A percentile compares a stretch with the other conserved stretches of the same genome.
These are phyloP conservation scores for Nephromyces sp. DNA, from an alignment of 169 alveolate genomes.

Conservation along the genomic window DNA sequence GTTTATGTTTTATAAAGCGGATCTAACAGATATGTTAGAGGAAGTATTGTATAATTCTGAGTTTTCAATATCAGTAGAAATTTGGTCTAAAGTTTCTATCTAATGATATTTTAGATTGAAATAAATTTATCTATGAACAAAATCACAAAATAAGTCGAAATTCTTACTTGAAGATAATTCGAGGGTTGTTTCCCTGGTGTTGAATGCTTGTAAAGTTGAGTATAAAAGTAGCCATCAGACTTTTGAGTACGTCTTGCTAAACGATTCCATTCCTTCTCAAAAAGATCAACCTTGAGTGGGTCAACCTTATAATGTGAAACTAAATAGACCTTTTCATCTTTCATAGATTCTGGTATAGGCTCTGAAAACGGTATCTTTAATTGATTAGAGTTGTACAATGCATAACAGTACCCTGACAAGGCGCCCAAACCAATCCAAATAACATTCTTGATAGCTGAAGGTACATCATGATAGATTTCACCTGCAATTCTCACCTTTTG, in stretches of 20 bases:
- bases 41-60: too few relatives aligned
- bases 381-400: not conserved
- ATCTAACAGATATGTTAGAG: too few relatives aligned
- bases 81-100: too few relatives aligned
- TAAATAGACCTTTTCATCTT: not conserved
- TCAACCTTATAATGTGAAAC: not conserved
- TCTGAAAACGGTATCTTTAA: not conserved
- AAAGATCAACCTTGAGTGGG: not conserved
- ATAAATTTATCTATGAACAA: too few relatives aligned
- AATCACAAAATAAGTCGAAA: too few relatives aligned
- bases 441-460: not conserved
- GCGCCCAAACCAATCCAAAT: not conserved
- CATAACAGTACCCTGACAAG: not conserved
- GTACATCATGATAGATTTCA: not conserved
- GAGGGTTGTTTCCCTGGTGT: not conserved
- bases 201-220: not conserved
- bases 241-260: not conserved
- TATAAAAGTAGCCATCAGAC: not conserved
- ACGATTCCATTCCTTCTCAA: not conserved
- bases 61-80: too few relatives aligned
- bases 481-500: not conserved
- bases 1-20: too few relatives aligned
- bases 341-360: not conserved
- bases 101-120: too few relatives aligned
- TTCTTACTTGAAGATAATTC: not conserved